Evolutionary conservation across 352 stramenopile species (phyloP), one percentile per base, ranked within the genome.

Genomic region (Peronospora destructor): DNA sequence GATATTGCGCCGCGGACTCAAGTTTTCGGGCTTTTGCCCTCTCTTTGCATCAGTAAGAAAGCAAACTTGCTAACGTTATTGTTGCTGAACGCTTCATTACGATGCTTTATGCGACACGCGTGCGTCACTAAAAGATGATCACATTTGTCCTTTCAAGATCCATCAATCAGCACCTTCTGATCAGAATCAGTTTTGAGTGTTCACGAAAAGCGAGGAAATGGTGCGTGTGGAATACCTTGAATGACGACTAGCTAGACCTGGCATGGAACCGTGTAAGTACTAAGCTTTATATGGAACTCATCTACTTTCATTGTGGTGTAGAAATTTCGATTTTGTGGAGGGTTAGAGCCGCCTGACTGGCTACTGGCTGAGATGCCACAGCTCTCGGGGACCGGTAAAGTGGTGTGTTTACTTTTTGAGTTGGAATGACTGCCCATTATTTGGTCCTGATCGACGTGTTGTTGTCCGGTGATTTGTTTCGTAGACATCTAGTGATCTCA

Each of bases 341-440:
- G 71, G 5, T 45, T 85, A 44, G 74, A 85, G 56, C 74, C 74
- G 38, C 74, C 74, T 0, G 74, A 85, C 57, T 85, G 74, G 74
- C 19, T 85, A 44, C 57, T 84, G 30, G 69, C 64, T 1, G 67
- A 81, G 49, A 37, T 82, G 38, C 56, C 67, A 34, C 37, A 76
- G 44, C 48, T 85, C 33, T 63, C 59, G 9, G 61, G 49, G 32
- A 36, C 56, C 1, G 53, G 17, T 13, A 61, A 47, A 45, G 23
- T 63, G 53, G 61, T 66, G 45, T 19, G 59, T 45, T 12, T 33
- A 14, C 14, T 19, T 21, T n/a, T 36, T 30, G 9, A 11, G 33
- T 14, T 36, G 8, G 19, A 23, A 21, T 0, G 23, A 32, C 23
- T 34, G 13, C 1, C 13, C 0, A 32, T 12, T 21, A 6, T 26